Base-by-base conservation (phyloP, 139 green algal genomes). In the Coccomyxa sp. region DNA sequence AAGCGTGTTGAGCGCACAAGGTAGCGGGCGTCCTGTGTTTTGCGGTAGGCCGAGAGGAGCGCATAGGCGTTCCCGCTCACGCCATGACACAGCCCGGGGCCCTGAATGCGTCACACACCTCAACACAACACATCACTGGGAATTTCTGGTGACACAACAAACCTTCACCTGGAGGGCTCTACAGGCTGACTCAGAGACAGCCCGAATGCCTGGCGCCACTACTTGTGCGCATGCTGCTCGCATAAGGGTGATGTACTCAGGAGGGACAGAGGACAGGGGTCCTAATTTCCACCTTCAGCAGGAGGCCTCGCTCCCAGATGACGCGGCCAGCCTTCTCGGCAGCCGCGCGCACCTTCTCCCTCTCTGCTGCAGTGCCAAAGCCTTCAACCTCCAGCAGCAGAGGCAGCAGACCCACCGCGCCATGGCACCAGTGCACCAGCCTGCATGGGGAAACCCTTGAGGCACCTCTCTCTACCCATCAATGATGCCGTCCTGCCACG, bases 41-140 rank as follows among this genome's bases (percentile, higher is more conserved):
- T 35, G 37, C 74, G 79, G 27, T 82, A 86, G 50, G 91, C 64
- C 6, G 73, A 54, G 38, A 94, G 78, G 38, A 95, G 81, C 0
- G 87, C 84, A 68, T 90, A 93, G 33, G 83, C 89, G 73, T 86
- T 91, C 58, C 90, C 90, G 27, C 72, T 70, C 0, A 93, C 75
- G n/a, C 90, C 90, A 78, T 94, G 90, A 79, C 90, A 94, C 18
- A 91, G 76, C 6, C 88, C 88, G 39, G 82, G 70, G 31, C 88
- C 88, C 85, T 92, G 79, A 9, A 79, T 36, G n/a, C 44, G 34
- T 31, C 1, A 24, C 34, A 75, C 12, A 9, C 34, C 31, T 14
- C 70, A 73, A 24, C 27, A 33, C 16, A 68, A 22, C 16, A 68
- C 54, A 68, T 16, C 22, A 68, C 54, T 22, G 22, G 54, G 54